phyloP scores from a whole-genome alignment of 345 rosid genomes.

The Geranium rotundifolium region DNA sequence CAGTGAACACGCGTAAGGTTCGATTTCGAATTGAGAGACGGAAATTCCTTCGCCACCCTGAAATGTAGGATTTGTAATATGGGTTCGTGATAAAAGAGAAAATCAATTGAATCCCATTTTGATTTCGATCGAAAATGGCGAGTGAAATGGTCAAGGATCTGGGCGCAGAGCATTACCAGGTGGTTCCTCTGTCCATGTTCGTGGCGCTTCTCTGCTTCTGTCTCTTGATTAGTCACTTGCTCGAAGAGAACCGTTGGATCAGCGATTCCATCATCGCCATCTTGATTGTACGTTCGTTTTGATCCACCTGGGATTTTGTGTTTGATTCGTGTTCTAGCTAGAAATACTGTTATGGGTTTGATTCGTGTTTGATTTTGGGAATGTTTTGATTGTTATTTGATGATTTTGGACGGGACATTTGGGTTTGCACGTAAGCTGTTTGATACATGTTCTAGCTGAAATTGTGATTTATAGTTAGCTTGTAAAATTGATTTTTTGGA shows the following conservation, averaged over 20 bases:
- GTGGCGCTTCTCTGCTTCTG: slow-evolving; percentile 73
- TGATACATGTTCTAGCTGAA: too few species aligned
- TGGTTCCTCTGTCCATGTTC: slow-evolving; percentile 65
- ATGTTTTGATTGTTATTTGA: too few species aligned
- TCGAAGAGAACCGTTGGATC: slow-evolving; percentile 82
- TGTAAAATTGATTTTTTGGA: too few species aligned
- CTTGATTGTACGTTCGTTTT: slow-evolving; percentile 13
- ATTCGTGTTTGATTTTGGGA: too few species aligned
- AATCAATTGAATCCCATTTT: background rate
- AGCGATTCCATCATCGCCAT: slow-evolving; percentile 91
- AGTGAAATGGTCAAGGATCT: slow-evolving; percentile 10
- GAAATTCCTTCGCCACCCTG: too few species aligned
- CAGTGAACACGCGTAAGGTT: too few species aligned
- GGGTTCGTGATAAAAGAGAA: background rate
- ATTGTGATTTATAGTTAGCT: too few species aligned
- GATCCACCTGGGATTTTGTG: background rate
- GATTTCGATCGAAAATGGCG: background rate
- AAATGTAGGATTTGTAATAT: too few species aligned
- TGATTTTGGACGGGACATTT: too few species aligned
- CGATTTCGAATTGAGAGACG: too few species aligned
- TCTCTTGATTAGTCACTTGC: slow-evolving; percentile 66
- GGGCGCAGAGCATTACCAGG: slow-evolving; percentile 31
- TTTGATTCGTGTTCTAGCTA: background rate
- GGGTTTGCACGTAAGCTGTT: too few species aligned
- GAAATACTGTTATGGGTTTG: too few species aligned